Evolutionary conservation across 1,284 basidiomycete species (phyloP).

Genomic region (Laetiporus sulphureus): DNA sequence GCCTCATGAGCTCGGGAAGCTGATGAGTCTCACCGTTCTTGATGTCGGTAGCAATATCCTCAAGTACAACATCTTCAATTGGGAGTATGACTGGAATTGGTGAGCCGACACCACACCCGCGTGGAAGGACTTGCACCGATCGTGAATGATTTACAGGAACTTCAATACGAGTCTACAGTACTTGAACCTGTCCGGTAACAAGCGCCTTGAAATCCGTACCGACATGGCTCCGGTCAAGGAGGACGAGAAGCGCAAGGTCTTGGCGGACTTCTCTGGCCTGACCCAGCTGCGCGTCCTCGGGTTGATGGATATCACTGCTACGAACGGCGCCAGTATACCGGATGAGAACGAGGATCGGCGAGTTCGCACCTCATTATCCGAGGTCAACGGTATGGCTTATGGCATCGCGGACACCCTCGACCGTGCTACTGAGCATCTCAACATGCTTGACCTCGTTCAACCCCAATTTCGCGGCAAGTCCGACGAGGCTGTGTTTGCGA

Average conservation of each 20-base stretch:
- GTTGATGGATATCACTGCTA: slow-evolving; percentile 96
- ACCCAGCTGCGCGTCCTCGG: slow-evolving; percentile 84
- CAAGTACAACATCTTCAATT: slow-evolving; percentile 98
- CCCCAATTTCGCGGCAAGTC: slow-evolving; percentile 76
- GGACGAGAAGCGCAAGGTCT: slow-evolving; percentile 32
- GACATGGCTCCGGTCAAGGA: slow-evolving; percentile 27
- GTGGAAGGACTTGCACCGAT: background rate
- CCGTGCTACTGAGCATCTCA: slow-evolving; percentile 67
- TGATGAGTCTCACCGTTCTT: slow-evolving; percentile 75
- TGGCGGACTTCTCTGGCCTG: slow-evolving; percentile 87
- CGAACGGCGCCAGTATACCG: slow-evolving; percentile 70
- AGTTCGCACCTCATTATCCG: slow-evolving; percentile 87
- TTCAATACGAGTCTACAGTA: slow-evolving; percentile 93
- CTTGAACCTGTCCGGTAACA: slow-evolving; percentile 85
- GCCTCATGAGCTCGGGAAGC: slow-evolving; percentile 84
- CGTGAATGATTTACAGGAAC: slow-evolving; percentile 55
- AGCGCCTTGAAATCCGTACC: slow-evolving; percentile 83
- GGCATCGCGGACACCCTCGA: slow-evolving; percentile 97
- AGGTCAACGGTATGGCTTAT: slow-evolving; percentile 92
- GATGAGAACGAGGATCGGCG: slow-evolving; percentile 91
- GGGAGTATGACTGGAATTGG: slow-evolving; percentile 99
- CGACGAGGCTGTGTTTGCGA: slow-evolving; percentile 91
- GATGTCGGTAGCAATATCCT: slow-evolving; percentile 94
- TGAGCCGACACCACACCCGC: slow-evolving; percentile 24
- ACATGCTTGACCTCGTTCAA: slow-evolving; percentile 92